Evolutionary conservation across 1,284 basidiomycete species (phyloP), one percentile per base, ranked within the genome.

Genomic region (Tylopilus orsonianus): DNA sequence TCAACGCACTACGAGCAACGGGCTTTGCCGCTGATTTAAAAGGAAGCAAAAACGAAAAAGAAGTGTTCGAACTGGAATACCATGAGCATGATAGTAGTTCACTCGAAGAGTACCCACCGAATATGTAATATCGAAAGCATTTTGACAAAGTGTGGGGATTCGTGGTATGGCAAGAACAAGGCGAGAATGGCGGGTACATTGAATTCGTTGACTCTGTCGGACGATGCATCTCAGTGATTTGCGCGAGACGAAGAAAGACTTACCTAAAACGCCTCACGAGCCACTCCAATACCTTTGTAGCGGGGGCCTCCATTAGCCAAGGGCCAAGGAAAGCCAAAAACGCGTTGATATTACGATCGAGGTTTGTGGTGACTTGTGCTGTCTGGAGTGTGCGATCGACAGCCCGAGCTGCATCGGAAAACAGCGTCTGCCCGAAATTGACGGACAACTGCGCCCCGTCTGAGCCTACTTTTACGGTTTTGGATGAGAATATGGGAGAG

Each of bases 211-310:
- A 98, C 83, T 62, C 95, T 96, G 61, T 22, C 5, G 19, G 23
- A 35, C 4, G 23, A 43, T 39, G 27, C 5, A 43, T 35, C 35
- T 27, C 3, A 23, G 30, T n/a, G 4, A 19, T 19, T 22, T 18
- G 0, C 3, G 29, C 12, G 44, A 36, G 2, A 24, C 2, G 14
- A 38, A 20, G 2, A 0, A 13, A 37, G 9, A 59, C 83, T 49
- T 57, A 91, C 93, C 93, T 84, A 70, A 97, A 98, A 48, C 94
- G 77, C 56, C 93, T 75, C 4, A 99, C 91, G 20, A 99, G 80
- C 96, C 96, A 99, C 66, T 99, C 96, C 27, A 99, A 65, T n/a
- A 91, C 82, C 68, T 90, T 94, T 33, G 86, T 87, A 0, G 91
- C 81, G 1, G 92, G 88, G 46, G 83, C 77, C 46, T 94, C 87